These are phyloP conservation scores for Amyloporia xantha DNA, from an alignment of 768 basidiomycete genomes.

Conservation along the genomic window DNA sequence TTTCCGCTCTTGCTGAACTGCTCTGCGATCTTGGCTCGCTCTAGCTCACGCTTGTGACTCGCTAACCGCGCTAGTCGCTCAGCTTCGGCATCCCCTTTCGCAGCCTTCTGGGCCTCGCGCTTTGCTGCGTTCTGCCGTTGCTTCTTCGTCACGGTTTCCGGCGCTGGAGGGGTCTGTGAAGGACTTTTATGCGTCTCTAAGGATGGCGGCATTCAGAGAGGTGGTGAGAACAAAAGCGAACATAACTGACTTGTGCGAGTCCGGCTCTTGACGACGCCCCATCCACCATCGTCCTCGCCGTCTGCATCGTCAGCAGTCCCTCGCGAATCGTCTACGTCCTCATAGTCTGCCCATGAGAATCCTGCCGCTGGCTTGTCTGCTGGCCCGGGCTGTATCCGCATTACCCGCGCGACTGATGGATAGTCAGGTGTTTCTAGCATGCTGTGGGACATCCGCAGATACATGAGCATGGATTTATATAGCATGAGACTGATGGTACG, in stretches of 20 bases:
- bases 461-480: constrained; percentile 4
- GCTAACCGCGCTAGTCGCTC: constrained; percentile 45
- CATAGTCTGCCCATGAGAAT: constrained; percentile 75
- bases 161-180: constrained; percentile 22
- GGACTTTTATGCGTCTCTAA: constrained; percentile 15
- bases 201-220: neutral
- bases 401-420: constrained; percentile 53
- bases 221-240: too few relatives aligned
- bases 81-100: constrained; percentile 47
- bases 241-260: constrained; percentile 27
- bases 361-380: constrained; percentile 55
- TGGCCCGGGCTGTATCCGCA: constrained; percentile 56
- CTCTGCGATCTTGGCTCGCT: constrained; percentile 46
- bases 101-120: constrained; percentile 51
- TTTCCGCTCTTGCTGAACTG: constrained; percentile 32
- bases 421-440: constrained; percentile 58
- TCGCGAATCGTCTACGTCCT: constrained; percentile 42
- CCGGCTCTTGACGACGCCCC: constrained; percentile 68
- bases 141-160: constrained; percentile 53
- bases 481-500: constrained; percentile 19
- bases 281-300: constrained; percentile 67
- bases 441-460: constrained; percentile 35
- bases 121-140: constrained; percentile 63
- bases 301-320: constrained; percentile 50
- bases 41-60: constrained; percentile 54